Base-by-base conservation (phyloP, 2,329 filamentous ascomycete species). In the Ramichloridium luteum region DNA sequence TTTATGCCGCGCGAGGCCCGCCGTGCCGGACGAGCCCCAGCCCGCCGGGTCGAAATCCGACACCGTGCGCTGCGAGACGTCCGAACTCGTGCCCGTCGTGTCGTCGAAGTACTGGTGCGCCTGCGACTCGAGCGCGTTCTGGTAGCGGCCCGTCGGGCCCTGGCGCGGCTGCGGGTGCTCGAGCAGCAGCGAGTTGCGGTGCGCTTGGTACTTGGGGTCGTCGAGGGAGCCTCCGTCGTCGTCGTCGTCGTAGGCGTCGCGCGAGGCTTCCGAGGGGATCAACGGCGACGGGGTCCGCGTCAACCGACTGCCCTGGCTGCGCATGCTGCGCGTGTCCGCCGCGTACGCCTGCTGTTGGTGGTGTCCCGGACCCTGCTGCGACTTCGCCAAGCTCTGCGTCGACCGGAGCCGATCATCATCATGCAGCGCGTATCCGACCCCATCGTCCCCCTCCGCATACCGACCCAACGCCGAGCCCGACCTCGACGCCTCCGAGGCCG, bases 181-280 rank as follows among this genome's bases (percentile, higher is more conserved):
- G 23, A 88, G 61, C 47, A 84, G 83, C 34, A 86, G 55, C 15
- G 80, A 85, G 58, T 86, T 82, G 45, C 81, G 76, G 53, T 86
- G 79, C 34, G 79, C 80, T 55, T 80, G 77, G 56, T 86, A 86
- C 55, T 86, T 86, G 28, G 80, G 79, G 44, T 85, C 78, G 25
- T 67, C 62, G 40, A 61, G 53, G 22, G 39, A 27, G 13, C 35
- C 39, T 13, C 40, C 36, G 28, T 50, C 46, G 11, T 43, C 39
- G 25, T 47, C 44, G 12, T 50, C 37, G 27, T 51, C 46, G 8
- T 47, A 38, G 6, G 45, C 40, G 2, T 37, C 43, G 5, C 31
- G 36, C 1, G 50, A 53, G 11, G 67, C 67, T 48, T 70, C 65
- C 36, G 70, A 70, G 2, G 67, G 63, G 25, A 69, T 63, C 4